Evolutionary conservation across 345 rosid species (phyloP).

Genomic region (Populus pruinosa): DNA sequence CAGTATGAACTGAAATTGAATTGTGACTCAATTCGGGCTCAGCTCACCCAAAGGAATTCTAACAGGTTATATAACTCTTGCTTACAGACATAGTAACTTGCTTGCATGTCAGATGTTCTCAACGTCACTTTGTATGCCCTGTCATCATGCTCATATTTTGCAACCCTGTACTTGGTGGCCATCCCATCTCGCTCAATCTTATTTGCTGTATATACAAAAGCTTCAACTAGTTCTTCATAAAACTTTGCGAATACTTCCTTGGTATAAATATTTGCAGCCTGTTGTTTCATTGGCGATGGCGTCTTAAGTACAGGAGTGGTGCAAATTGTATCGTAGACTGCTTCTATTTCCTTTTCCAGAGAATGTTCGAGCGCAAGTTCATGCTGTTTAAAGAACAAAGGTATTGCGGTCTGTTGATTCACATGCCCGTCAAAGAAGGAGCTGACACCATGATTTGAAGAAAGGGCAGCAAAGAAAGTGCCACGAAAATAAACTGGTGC

Average conservation of each 20-base stretch:
- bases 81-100: slow-evolving; percentile 14
- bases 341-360: slow-evolving; percentile 57
- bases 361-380: slow-evolving; percentile 59
- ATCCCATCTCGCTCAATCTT: slow-evolving; percentile 51
- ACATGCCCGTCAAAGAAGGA: slow-evolving; percentile 63
- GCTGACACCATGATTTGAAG: slow-evolving; percentile 51
- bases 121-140: slow-evolving; percentile 49
- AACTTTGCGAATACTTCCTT: slow-evolving; percentile 57
- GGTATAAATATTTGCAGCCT: slow-evolving; percentile 59
- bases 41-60: not conserved
- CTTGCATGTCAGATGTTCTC: slow-evolving; percentile 44
- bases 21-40: not conserved
- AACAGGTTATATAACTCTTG: not conserved
- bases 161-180: slow-evolving; percentile 47
- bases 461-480: slow-evolving; percentile 59
- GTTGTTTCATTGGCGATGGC: slow-evolving; percentile 73
- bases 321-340: slow-evolving; percentile 58
- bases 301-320: slow-evolving; percentile 51
- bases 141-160: slow-evolving; percentile 58
- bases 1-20: no score
- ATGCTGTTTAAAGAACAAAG: slow-evolving; percentile 54
- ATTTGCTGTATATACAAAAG: slow-evolving; percentile 62
- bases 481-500: slow-evolving; percentile 68
- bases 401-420: slow-evolving; percentile 56
- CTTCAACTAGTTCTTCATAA: slow-evolving; percentile 72